Evolutionary conservation across 1,139 yeast species (phyloP).

Genomic region (Yamadazyma trypodendri): DNA sequence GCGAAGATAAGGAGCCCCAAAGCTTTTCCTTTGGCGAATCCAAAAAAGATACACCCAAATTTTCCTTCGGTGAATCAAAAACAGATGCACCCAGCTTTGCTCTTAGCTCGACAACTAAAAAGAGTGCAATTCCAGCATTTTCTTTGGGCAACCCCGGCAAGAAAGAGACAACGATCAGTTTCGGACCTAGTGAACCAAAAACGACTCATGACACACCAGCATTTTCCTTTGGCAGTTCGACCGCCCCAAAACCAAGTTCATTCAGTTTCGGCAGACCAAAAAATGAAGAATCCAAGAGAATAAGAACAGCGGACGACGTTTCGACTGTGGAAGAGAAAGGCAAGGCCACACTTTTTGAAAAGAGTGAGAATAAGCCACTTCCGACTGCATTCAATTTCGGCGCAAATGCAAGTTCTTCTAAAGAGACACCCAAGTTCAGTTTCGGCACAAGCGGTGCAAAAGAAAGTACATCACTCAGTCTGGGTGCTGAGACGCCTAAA

Average conservation of each 20-base stretch:
- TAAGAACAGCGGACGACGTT: neutral
- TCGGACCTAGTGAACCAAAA: neutral
- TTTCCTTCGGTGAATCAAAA: conserved; percentile 14
- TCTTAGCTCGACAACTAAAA: conserved; percentile 9
- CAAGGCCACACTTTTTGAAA: too few species aligned
- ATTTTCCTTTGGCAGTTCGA: conserved; percentile 13
- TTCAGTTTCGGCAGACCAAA: conserved; percentile 11
- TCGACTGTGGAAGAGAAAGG: too few species aligned
- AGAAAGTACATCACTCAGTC: neutral
- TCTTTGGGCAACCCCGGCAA: conserved; percentile 7
- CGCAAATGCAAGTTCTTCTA: neutral
- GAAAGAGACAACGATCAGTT: neutral
- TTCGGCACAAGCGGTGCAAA: conserved; percentile 2
- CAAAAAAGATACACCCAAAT: conserved; percentile 2
- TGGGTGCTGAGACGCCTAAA: neutral
- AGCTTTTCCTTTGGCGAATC: conserved; percentile 16
- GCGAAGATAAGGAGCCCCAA: conserved; percentile 10
- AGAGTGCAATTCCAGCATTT: neutral
- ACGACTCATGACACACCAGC: conserved; percentile 9
- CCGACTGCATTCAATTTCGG: conserved; percentile 3
- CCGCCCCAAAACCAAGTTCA: conserved; percentile 1
- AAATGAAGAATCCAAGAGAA: conserved; percentile 4
- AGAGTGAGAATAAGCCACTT: conserved; percentile 4
- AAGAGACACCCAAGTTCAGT: conserved; percentile 2
- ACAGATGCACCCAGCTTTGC: conserved; percentile 7